A percentile compares a stretch with the other conserved stretches of the same genome.
Conservation (phyloP, 768 basidiomycete genomes). For the Phylloporus sp. region DNA sequence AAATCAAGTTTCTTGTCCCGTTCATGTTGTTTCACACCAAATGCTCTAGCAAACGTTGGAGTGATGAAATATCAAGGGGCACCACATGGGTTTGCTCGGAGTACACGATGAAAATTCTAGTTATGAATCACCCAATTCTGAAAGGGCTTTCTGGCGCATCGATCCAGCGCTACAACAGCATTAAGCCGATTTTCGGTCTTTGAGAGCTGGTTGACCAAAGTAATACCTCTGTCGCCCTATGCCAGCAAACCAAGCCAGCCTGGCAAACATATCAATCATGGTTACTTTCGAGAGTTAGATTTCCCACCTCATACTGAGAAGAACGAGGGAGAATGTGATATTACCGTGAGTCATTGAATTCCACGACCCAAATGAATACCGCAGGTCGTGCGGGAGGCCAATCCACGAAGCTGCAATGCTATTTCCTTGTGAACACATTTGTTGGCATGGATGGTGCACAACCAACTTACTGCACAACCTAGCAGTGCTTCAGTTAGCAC, state of each 20-base stretch:
- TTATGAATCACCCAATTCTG: neutral
- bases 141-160: neutral
- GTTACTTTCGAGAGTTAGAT: neutral
- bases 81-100: conserved; percentile 43
- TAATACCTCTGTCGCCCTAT: conserved; percentile 46
- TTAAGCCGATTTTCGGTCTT: conserved; percentile 16
- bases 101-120: conserved; percentile 2
- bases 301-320: conserved; percentile 54
- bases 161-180: neutral
- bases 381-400: conserved; percentile 54
- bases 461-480: conserved; percentile 60
- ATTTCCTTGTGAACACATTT: conserved; percentile 7
- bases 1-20: conserved; percentile 12
- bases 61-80: conserved; percentile 52
- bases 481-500: conserved; percentile 1
- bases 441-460: neutral
- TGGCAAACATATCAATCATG: conserved; percentile 19
- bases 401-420: conserved; percentile 58
- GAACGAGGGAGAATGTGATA: conserved; percentile 56
- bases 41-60: conserved; percentile 48
- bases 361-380: conserved; percentile 51
- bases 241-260: conserved; percentile 54
- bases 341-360: conserved; percentile 77
- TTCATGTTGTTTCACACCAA: neutral
- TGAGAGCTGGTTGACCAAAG: conserved; percentile 25